These are phyloP conservation scores for Blastobotrys petasosporus DNA, from an alignment of 1,139 yeast species.

Conservation along the genomic window DNA sequence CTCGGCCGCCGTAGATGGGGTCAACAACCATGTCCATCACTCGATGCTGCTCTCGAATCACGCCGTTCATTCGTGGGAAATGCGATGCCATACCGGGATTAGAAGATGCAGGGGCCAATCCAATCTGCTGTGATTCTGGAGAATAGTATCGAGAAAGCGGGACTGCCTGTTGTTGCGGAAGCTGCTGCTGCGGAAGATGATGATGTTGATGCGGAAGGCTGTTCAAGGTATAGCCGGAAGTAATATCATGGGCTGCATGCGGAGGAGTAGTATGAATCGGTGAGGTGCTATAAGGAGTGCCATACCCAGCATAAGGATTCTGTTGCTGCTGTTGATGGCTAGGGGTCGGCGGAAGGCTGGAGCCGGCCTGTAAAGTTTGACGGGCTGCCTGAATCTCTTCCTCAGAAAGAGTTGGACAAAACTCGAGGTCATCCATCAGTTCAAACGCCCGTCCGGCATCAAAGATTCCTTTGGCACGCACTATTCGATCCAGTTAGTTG, in stretches of 20 bases:
- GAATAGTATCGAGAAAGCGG: background rate
- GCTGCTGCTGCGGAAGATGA: background rate
- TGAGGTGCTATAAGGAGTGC: conserved; percentile 10
- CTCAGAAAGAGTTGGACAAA: conserved; percentile 47
- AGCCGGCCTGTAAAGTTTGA: background rate
- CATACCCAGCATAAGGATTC: conserved; percentile 1
- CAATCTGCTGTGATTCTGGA: background rate
- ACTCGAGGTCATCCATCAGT: conserved; percentile 58
- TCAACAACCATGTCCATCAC: conserved; percentile 59
- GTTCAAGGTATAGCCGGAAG: background rate
- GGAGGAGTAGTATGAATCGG: conserved; percentile 18
- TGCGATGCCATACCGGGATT: background rate
- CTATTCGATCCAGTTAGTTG: background rate
- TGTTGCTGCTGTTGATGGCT: conserved; percentile 11
- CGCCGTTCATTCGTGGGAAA: conserved; percentile 3
- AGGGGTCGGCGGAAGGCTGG: conserved; percentile 2
- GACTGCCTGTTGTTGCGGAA: background rate
- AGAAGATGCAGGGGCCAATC: background rate
- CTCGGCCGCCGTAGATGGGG: conserved; percentile 65
- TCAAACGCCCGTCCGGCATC: conserved; percentile 61
- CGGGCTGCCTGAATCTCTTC: conserved; percentile 22
- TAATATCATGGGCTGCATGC: conserved; percentile 5
- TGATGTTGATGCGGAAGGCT: too few species aligned
- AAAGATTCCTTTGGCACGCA: conserved; percentile 30
- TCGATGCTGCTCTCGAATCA: conserved; percentile 37